These are phyloP conservation scores for Phytopythium chamaehyphon DNA, from an alignment of 352 stramenopile species.

Conservation along the genomic window DNA sequence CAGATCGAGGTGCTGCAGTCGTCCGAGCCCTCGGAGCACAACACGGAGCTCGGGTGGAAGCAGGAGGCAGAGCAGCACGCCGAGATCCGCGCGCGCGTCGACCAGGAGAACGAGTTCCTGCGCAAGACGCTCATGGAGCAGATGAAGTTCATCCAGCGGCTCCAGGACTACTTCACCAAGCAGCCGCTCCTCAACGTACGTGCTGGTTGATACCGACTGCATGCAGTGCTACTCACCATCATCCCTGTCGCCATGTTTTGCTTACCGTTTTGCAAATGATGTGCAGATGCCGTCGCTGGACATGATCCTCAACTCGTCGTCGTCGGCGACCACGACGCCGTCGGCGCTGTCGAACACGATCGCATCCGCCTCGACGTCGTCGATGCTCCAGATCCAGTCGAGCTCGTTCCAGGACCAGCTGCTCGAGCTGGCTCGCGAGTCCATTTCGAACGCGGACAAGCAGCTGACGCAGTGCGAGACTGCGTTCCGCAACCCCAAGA, in stretches of 20 bases:
- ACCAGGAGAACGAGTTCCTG: slow-evolving; percentile 89
- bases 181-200: slow-evolving; percentile 81
- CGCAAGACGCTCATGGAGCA: slow-evolving; percentile 88
- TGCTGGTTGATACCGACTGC: too few species aligned
- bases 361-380: slow-evolving; percentile 32
- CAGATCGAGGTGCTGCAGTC: slow-evolving; percentile 88
- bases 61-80: slow-evolving; percentile 87
- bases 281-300: slow-evolving; percentile 75
- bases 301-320: slow-evolving; percentile 81
- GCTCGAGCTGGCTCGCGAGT: slow-evolving; percentile 54
- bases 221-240: background rate
- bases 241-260: background rate
- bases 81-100: slow-evolving; percentile 81
- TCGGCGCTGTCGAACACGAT: slow-evolving; percentile 67
- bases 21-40: slow-evolving; percentile 85
- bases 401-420: slow-evolving; percentile 81
- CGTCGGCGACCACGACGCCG: slow-evolving; percentile 49
- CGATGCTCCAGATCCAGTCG: slow-evolving; percentile 67
- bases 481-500: slow-evolving; percentile 77
- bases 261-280: background rate
- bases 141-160: slow-evolving; percentile 90
- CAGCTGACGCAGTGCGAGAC: slow-evolving; percentile 69
- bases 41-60: slow-evolving; percentile 87
- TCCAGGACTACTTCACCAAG: slow-evolving; percentile 90
- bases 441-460: slow-evolving; percentile 56